A percentile compares a stretch with the other conserved stretches of the same genome.
Evolutionary conservation across 2,329 filamentous ascomycete species (phyloP).

Genomic region (Aspergillus puulaauensis): DNA sequence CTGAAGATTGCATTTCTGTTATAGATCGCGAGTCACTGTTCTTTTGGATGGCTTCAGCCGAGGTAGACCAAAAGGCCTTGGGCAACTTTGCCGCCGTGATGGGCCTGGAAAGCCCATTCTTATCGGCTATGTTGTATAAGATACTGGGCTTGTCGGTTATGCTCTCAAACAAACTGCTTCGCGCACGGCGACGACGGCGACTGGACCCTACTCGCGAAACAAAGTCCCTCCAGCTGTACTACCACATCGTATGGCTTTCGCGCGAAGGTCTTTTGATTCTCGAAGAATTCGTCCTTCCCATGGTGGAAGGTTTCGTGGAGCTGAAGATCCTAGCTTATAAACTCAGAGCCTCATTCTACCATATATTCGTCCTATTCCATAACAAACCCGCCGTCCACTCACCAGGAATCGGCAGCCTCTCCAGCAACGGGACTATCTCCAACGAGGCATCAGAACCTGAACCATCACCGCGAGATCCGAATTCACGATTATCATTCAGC

Average conservation of each 20-base stretch:
- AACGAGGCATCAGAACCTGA: constrained; percentile 28
- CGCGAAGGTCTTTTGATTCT: constrained; percentile 86
- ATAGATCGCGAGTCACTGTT: constrained; percentile 32
- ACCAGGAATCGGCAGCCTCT: constrained; percentile 51
- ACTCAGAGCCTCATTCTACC: constrained; percentile 88
- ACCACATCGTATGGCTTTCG: constrained; percentile 93
- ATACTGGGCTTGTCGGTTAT: constrained; percentile 87
- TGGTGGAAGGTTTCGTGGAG: constrained; percentile 74
- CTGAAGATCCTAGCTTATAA: constrained; percentile 90
- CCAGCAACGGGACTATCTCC: constrained; percentile 26
- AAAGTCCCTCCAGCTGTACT: constrained; percentile 77
- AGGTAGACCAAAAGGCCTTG: constrained; percentile 96
- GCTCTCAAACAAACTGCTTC: constrained; percentile 78
- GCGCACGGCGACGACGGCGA: constrained; percentile 77
- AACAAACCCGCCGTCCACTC: constrained; percentile 77
- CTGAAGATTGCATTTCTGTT: constrained; percentile 24
- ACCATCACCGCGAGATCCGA: constrained; percentile 18
- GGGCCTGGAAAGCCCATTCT: constrained; percentile 71
- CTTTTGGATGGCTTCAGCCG: constrained; percentile 83
- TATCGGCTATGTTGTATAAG: constrained; percentile 78
- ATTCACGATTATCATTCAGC: constrained; percentile 20
- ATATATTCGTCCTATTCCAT: constrained; percentile 95
- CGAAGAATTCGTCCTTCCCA: constrained; percentile 81
- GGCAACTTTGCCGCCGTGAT: constrained; percentile 82
- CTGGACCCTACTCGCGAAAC: constrained; percentile 77